Base-by-base conservation (phyloP, 2,329 filamentous ascomycete species). In the Aspergillus sp. region DNA sequence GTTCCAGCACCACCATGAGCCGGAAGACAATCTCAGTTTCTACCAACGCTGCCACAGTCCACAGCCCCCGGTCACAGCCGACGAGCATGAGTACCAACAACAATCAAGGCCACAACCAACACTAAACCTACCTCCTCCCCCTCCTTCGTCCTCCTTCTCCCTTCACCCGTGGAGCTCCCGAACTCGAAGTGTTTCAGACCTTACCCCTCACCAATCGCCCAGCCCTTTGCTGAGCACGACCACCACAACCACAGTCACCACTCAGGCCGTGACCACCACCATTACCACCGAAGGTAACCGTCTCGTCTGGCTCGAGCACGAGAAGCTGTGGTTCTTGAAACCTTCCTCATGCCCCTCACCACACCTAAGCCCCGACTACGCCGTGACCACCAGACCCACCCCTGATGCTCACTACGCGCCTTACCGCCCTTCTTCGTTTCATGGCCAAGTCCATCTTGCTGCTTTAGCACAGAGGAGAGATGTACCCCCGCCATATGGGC, bases 221-320 rank as follows among this genome's bases (percentile, higher is more conserved):
- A 11, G 7, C 11, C 47, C 47, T 19, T 2, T 50, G 47, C 15
- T 50, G 47, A 50, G 47, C 47, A 50, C 47, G 0, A 50, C 47
- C 2, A 49, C 47, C 47, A 50, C 47, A 1, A 50, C 19, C 49
- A 44, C 36, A 19, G 49, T 42, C 51, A 42, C 23, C 23, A 19
- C 38, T 44, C 30, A 59, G 38, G 36, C 25, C 5, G 38, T 39
- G 61, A 44, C 17, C 19, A 32, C 13, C 58, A 62, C 23, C 42
- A 60, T 2, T 38, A 38, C 41, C 58, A 56, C 42, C 44, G 13
- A 59, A 25, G 53, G 63, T 23, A 41, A 68, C 7, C 64, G 64
- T 2, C 67, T 75, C 11, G 60, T 71, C 17, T 76, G 73, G 73
- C 52, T 70, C 1, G 73, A 75, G 11, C 62, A 66, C 6, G 67